phyloP scores from a whole-genome alignment of 1,284 basidiomycete species.

The Ceratobasidium sp. region DNA sequence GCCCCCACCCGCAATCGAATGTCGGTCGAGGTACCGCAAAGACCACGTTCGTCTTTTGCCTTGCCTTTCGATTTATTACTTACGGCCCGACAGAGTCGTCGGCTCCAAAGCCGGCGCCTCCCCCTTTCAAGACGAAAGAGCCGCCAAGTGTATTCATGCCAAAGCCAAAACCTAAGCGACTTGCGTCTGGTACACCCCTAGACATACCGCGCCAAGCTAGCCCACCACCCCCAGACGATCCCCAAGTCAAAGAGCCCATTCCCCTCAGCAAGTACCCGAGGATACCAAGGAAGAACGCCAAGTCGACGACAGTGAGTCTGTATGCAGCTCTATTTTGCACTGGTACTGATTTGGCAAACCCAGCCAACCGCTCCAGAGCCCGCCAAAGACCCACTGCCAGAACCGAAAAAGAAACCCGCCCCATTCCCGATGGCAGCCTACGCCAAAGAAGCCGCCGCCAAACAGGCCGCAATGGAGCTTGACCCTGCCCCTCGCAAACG shows the following conservation, averaged over 20 bases:
- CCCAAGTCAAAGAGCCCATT: not conserved
- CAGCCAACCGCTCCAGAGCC: not conserved
- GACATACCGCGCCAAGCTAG: not conserved
- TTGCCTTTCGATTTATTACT: not conserved
- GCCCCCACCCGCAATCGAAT: not conserved
- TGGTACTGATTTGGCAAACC: not conserved
- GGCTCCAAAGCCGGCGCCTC: slow-evolving; percentile 17
- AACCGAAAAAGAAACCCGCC: slow-evolving; percentile 26
- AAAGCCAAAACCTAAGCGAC: slow-evolving; percentile 5
- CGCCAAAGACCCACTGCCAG: not conserved
- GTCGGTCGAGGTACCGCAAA: not conserved
- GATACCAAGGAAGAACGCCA: slow-evolving; percentile 12
- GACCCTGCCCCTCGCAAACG: slow-evolving; percentile 38
- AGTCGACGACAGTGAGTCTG: not conserved
- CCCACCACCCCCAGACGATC: not conserved
- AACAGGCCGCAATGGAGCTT: slow-evolving; percentile 10
- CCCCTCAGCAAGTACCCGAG: slow-evolving; percentile 4
- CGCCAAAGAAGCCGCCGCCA: slow-evolving; percentile 23
- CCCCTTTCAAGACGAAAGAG: slow-evolving; percentile 12
- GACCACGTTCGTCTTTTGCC: not conserved
- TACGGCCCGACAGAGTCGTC: not conserved
- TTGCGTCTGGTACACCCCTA: not conserved
- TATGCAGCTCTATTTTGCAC: not conserved
- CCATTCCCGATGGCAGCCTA: slow-evolving; percentile 43
- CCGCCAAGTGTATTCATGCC: not conserved